Evolutionary conservation across 345 rosid genomes (phyloP).

Genomic region (Syzygium grande): DNA sequence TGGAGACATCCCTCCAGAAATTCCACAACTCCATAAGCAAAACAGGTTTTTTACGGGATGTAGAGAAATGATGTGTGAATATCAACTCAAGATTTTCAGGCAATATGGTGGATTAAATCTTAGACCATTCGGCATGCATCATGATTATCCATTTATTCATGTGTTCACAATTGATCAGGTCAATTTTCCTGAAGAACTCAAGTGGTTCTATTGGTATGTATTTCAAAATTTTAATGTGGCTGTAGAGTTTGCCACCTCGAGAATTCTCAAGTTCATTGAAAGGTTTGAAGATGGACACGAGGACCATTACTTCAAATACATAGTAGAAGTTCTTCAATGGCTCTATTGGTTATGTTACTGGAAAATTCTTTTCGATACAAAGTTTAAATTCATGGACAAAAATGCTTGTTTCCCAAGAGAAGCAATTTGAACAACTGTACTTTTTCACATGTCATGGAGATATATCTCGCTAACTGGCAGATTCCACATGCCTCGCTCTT

Average conservation of each 20-base stretch:
- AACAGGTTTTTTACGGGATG: not conserved
- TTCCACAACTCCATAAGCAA: too few relatives aligned
- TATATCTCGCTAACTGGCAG: too few relatives aligned
- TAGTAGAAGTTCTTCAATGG: not conserved
- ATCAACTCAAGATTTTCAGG: not conserved
- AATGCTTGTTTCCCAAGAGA: too few relatives aligned
- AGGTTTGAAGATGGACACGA: not conserved
- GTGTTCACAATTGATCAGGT: fast-evolving
- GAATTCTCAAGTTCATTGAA: not conserved
- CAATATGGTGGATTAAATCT: not conserved
- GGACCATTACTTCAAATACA: fast-evolving
- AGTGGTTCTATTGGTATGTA: not conserved
- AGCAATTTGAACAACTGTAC: too few relatives aligned
- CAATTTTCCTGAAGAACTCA: not conserved
- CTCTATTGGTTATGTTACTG: too few relatives aligned
- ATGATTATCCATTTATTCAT: not conserved
- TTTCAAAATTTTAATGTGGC: not conserved
- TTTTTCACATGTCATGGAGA: too few relatives aligned
- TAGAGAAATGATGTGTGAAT: not conserved
- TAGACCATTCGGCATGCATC: fast-evolving
- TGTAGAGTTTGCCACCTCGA: not conserved
- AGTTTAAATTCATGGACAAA: too few relatives aligned
- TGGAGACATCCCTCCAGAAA: not conserved
- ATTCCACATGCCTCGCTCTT: too few relatives aligned
- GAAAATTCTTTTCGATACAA: too few relatives aligned